A percentile compares a stretch with the other conserved stretches of the same genome.
Conservation (phyloP, 2,329 filamentous ascomycete genomes). For the Aspergillus brasiliensis region DNA sequence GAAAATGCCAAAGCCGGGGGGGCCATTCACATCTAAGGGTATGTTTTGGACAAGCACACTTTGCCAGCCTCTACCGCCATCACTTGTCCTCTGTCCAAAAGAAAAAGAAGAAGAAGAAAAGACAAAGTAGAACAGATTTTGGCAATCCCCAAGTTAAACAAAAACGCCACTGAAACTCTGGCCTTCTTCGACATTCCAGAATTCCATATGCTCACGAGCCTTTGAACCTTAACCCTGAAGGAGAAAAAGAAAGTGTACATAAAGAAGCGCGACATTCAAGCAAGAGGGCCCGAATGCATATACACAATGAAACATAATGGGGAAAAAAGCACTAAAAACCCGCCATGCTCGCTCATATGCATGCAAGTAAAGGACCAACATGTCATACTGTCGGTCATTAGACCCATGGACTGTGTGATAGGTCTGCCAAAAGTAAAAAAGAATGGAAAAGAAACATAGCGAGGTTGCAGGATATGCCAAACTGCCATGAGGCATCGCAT, state of each 20-base stretch:
- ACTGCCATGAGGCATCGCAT: slow-evolving; percentile 2
- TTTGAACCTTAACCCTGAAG: background rate
- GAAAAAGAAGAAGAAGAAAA: background rate
- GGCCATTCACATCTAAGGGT: background rate
- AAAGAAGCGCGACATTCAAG: background rate
- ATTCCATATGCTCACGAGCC: background rate
- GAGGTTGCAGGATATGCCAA: background rate
- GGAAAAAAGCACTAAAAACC: background rate
- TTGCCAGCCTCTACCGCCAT: background rate
- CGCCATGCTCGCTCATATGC: slow-evolving; percentile 10
- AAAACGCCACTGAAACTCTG: slow-evolving; percentile 1
- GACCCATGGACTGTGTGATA: background rate
- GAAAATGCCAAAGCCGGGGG: background rate
- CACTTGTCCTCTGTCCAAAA: background rate
- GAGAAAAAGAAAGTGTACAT: background rate
- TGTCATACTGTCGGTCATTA: background rate
- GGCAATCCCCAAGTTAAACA: background rate
- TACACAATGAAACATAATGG: background rate
- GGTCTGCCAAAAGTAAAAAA: background rate
- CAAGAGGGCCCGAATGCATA: slow-evolving; percentile 5
- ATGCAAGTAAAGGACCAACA: slow-evolving; percentile 6
- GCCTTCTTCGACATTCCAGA: background rate
- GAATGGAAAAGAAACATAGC: background rate
- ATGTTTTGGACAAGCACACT: background rate
- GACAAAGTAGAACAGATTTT: background rate